These are phyloP conservation scores for Pyrus bretschneideri DNA, from an alignment of 306 rosid genomes.

Conservation along the genomic window DNA sequence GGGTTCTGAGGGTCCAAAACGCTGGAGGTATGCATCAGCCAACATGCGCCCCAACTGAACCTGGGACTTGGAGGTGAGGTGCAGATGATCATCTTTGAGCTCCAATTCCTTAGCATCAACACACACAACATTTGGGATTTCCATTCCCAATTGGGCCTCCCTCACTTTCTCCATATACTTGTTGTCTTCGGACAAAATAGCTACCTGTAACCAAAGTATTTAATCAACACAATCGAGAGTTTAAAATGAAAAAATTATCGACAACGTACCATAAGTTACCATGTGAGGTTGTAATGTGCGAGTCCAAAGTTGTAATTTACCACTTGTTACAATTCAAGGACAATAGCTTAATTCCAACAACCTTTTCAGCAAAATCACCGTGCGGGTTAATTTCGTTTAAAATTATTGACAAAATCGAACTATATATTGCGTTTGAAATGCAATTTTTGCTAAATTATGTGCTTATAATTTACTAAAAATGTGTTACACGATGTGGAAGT, in stretches of 20 bases:
- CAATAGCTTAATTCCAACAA: too few species aligned
- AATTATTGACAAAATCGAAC: too few species aligned
- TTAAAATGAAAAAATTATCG: not conserved
- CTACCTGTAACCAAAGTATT: conserved; percentile 38
- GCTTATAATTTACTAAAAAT: too few species aligned
- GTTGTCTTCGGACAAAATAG: conserved; percentile 44
- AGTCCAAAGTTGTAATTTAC: too few species aligned
- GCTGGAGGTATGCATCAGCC: conserved; percentile 54
- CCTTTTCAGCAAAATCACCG: too few species aligned
- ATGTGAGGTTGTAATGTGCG: too few species aligned
- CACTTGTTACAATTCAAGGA: too few species aligned
- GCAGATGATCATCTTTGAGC: conserved; percentile 63
- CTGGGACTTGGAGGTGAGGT: conserved; percentile 56
- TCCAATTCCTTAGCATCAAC: conserved; percentile 70
- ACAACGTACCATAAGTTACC: too few species aligned
- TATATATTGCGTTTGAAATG: too few species aligned
- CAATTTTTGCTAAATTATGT: not conserved
- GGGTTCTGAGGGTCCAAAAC: conserved; percentile 24
- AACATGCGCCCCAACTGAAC: conserved; percentile 59
- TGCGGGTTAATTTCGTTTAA: too few species aligned
- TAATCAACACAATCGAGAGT: not conserved
- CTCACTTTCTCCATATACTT: conserved; percentile 51
- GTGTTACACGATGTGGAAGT: not conserved
- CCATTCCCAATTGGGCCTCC: conserved; percentile 51
- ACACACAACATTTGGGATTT: conserved; percentile 45